Evolutionary conservation across 2,329 filamentous ascomycete genomes (phyloP), one percentile per base, ranked within the genome.

Genomic region (Xylariaceae sp.): DNA sequence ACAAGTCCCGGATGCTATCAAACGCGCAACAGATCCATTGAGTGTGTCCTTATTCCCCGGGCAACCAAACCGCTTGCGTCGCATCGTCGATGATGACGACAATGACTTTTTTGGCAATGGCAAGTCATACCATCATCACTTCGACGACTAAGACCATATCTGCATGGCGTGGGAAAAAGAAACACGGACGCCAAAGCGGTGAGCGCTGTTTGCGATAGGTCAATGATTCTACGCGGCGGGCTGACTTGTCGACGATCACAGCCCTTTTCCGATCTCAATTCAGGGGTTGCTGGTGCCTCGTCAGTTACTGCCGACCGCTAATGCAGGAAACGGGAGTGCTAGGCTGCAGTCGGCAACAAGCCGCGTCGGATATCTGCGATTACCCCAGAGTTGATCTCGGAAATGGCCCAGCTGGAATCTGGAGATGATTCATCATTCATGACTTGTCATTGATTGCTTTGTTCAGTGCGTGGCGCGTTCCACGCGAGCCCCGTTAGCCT

Each of bases 1-100:
- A 14, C 11, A 41, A 15, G 14, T 18, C 39, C 17, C 19, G 15
- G 18, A 15, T 12, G 5, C 15, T 15, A 6, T n/a, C 3, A 41
- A 41, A 18, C 11, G 39, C 18, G 7, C 14, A 18, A 2, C 5
- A 42, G 15, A 22, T 5, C 2, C 27, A 22, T n/a, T 17, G 27
- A 44, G n/a, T 15, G 5, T 2, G n/a, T 43, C 27, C 11, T n/a
- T 30, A 33, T 39, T 39, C 17, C 19, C 19, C 6, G 31, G 17
- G 39, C 14, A 17, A 17, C 35, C 19, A 4, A 17, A 17, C 35
- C 19, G 9, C 33, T 19, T 38, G 18, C 18, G 11, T 27, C 19
- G 9, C 12, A 18, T 38, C 33, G 14, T 38, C 32, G 43, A 42
- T 55, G 51, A 55, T 58, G 55, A 59, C 53, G 57, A 52, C 49